Evolutionary conservation across 164 flowering plant genomes (phyloP).

Genomic region (Magnolia changhungtana): DNA sequence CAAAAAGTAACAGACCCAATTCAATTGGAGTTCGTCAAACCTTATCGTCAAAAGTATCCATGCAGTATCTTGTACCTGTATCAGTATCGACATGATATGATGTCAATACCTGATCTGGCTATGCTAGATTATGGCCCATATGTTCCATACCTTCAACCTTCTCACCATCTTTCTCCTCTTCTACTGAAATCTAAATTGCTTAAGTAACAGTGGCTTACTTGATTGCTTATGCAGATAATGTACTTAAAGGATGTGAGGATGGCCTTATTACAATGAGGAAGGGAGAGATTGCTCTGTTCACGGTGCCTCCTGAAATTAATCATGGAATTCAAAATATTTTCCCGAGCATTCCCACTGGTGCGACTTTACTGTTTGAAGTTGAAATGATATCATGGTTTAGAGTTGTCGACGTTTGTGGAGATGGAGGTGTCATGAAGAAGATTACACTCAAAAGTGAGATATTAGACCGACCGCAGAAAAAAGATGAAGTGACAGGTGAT

Average conservation of each 20-base stretch:
- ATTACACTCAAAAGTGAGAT: conserved; percentile 21
- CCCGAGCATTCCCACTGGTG: conserved; percentile 18
- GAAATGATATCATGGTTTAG: conserved; percentile 28
- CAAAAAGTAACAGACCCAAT: too few species aligned
- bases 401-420: conserved; percentile 27
- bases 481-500: conserved; percentile 33
- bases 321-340: conserved; percentile 12
- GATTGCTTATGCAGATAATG: conserved; percentile 10
- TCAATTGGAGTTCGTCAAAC: too few species aligned
- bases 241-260: conserved; percentile 25
- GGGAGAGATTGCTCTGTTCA: conserved; percentile 30
- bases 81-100: too few species aligned
- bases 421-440: conserved; percentile 30
- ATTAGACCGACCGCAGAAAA: conserved; percentile 24
- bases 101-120: too few species aligned
- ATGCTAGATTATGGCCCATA: neutral
- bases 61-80: too few species aligned
- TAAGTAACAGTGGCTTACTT: neutral
- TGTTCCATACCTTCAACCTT: neutral
- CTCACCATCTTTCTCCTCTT: neutral
- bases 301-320: conserved; percentile 22
- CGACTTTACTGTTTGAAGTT: conserved; percentile 23
- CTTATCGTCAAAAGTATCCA: too few species aligned
- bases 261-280: conserved; percentile 32
- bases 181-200: neutral